phyloP scores from a whole-genome alignment of 768 basidiomycete genomes.

The Glaciozyma antarctica region DNA sequence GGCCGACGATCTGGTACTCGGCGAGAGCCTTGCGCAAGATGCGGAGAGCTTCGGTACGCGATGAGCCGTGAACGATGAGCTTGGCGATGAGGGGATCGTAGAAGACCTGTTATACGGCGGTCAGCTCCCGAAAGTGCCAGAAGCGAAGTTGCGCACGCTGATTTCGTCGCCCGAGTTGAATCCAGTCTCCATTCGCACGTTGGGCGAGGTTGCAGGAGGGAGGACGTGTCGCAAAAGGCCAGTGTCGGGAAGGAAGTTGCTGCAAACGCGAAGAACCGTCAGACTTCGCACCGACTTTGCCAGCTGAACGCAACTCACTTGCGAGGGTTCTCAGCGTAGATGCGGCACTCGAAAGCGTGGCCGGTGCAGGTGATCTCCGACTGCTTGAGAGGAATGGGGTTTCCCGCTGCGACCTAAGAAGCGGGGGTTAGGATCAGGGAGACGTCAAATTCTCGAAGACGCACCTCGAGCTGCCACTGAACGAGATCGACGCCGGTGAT shows the following conservation, averaged over 20 bases:
- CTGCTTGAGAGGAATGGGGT: slow-evolving; percentile 68
- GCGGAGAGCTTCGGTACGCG: slow-evolving; percentile 72
- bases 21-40: slow-evolving; percentile 69
- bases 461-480: slow-evolving; percentile 83
- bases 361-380: slow-evolving; percentile 73
- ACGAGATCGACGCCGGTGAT: slow-evolving; percentile 88
- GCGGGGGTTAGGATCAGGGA: neutral
- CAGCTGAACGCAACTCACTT: slow-evolving; percentile 44
- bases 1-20: slow-evolving; percentile 82
- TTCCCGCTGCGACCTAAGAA: slow-evolving; percentile 70
- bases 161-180: slow-evolving; percentile 52
- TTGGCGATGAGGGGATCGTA: slow-evolving; percentile 91
- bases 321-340: slow-evolving; percentile 89
- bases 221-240: slow-evolving; percentile 71
- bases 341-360: slow-evolving; percentile 88
- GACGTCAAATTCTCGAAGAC: neutral
- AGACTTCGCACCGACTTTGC: neutral
- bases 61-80: slow-evolving; percentile 75
- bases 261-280: slow-evolving; percentile 7
- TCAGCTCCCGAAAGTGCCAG: slow-evolving; percentile 41
- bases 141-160: slow-evolving; percentile 28
- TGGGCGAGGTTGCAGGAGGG: slow-evolving; percentile 59
- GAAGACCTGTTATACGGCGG: slow-evolving; percentile 52
- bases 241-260: slow-evolving; percentile 80
- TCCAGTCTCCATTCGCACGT: slow-evolving; percentile 81